phyloP scores from a whole-genome alignment of 129 eudicot genomes.

The Saussurea involucrata region DNA sequence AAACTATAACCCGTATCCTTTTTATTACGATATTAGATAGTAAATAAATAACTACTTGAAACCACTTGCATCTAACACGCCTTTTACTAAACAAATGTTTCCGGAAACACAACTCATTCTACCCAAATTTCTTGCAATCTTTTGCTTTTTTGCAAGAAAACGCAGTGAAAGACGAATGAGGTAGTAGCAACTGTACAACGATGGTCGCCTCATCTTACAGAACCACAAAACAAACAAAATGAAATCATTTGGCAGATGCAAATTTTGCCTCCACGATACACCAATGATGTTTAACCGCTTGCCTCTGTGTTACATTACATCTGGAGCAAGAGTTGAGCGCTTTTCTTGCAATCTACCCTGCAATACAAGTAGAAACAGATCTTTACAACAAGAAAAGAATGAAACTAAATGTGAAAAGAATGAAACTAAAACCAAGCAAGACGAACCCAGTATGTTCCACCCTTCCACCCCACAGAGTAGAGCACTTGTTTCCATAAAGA shows the following conservation, averaged over 20 bases:
- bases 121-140: constrained; percentile 17
- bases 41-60: no score
- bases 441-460: background rate
- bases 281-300: background rate
- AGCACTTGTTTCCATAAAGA: background rate
- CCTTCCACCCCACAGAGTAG: background rate
- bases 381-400: background rate
- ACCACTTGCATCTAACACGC: background rate
- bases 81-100: background rate
- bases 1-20: background rate
- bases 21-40: no score
- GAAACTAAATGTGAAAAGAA: background rate
- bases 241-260: background rate
- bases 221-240: constrained; percentile 2
- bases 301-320: background rate
- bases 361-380: constrained; percentile 5
- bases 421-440: background rate
- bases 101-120: constrained; percentile 7
- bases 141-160: constrained; percentile 25
- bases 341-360: background rate
- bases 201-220: constrained; percentile 13
- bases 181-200: constrained; percentile 33
- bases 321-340: background rate
- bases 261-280: background rate
- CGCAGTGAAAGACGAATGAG: constrained; percentile 14